phyloP scores from a whole-genome alignment of 139 green algal species.

The Chlorella sp. region DNA sequence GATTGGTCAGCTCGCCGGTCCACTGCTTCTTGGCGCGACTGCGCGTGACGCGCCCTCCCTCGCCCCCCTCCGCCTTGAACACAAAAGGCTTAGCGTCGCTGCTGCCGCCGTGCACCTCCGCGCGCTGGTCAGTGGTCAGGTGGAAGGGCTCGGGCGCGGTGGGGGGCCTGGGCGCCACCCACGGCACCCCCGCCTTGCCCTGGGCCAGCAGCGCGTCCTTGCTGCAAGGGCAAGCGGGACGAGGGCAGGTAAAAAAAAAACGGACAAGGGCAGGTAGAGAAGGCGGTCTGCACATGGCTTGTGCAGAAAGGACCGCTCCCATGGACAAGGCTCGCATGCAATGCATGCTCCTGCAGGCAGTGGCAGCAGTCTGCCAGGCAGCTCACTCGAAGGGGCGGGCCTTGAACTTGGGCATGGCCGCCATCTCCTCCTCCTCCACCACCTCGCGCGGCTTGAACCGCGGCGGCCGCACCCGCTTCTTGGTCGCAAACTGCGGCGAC shows the following conservation, averaged over 20 bases:
- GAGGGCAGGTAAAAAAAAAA: background rate
- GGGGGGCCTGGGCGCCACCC: constrained; percentile 36
- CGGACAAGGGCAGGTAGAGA: background rate
- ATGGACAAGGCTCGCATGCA: background rate
- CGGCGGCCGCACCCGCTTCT: constrained; percentile 38
- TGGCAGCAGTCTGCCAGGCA: background rate
- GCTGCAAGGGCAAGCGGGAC: constrained; percentile 29
- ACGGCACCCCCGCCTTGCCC: constrained; percentile 48
- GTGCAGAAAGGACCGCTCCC: background rate
- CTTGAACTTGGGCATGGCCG: constrained; percentile 54
- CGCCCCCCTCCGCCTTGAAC: constrained; percentile 17
- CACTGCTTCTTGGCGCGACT: constrained; percentile 19
- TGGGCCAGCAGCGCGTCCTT: constrained; percentile 36
- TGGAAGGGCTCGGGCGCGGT: constrained; percentile 51
- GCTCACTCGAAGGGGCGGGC: constrained; percentile 61
- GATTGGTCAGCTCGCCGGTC: constrained; percentile 44
- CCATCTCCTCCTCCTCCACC: constrained; percentile 61
- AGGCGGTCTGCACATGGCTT: too few relatives aligned
- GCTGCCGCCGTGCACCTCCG: constrained; percentile 18
- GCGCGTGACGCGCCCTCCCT: constrained; percentile 3
- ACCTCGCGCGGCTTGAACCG: constrained; percentile 60
- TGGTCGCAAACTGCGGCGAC: constrained; percentile 48
- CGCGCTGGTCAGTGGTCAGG: constrained; percentile 44
- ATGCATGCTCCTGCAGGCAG: background rate
- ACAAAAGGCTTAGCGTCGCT: constrained; percentile 15